A percentile compares a stretch with the other conserved stretches of the same genome.
Evolutionary conservation across 768 basidiomycete species (phyloP).

Genomic region (Suillus placidus): DNA sequence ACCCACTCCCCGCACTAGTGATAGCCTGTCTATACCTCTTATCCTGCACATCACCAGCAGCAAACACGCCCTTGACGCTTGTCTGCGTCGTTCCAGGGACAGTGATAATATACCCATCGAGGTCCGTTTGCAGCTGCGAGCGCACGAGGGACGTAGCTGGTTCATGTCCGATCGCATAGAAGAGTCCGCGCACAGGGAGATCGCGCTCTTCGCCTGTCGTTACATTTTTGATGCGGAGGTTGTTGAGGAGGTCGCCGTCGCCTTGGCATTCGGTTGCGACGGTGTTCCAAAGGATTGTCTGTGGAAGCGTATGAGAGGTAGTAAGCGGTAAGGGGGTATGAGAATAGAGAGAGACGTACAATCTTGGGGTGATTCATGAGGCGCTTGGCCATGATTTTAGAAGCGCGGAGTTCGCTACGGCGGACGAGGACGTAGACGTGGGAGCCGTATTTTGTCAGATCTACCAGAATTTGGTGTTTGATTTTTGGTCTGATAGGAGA

Average conservation of each 20-base stretch:
- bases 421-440: slow-evolving; percentile 97
- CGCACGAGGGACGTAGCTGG: slow-evolving; percentile 90
- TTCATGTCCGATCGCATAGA: slow-evolving; percentile 96
- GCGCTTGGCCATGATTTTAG: slow-evolving; percentile 98
- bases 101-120: slow-evolving; percentile 95
- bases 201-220: slow-evolving; percentile 80
- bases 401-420: slow-evolving; percentile 88
- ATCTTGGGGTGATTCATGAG: slow-evolving; percentile 89
- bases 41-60: slow-evolving; percentile 98
- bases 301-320: not conserved
- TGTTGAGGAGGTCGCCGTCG: slow-evolving; percentile 89
- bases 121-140: slow-evolving; percentile 84
- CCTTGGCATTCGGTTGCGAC: slow-evolving; percentile 92
- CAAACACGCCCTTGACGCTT: slow-evolving; percentile 92
- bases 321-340: not conserved
- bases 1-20: slow-evolving; percentile 91
- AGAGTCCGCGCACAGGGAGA: slow-evolving; percentile 87
- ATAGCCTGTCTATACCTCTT: slow-evolving; percentile 95
- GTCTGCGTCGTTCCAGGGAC: slow-evolving; percentile 96
- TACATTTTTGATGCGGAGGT: slow-evolving; percentile 83
- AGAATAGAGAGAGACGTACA: slow-evolving; percentile 45
- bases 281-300: slow-evolving; percentile 93
- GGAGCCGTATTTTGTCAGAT: slow-evolving; percentile 94
- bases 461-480: slow-evolving; percentile 38
- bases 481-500: not conserved